Evolutionary conservation across 192 early-diverging fungal species (phyloP), one percentile per base, ranked within the genome.

Genomic region (Coemansia javaensis): DNA sequence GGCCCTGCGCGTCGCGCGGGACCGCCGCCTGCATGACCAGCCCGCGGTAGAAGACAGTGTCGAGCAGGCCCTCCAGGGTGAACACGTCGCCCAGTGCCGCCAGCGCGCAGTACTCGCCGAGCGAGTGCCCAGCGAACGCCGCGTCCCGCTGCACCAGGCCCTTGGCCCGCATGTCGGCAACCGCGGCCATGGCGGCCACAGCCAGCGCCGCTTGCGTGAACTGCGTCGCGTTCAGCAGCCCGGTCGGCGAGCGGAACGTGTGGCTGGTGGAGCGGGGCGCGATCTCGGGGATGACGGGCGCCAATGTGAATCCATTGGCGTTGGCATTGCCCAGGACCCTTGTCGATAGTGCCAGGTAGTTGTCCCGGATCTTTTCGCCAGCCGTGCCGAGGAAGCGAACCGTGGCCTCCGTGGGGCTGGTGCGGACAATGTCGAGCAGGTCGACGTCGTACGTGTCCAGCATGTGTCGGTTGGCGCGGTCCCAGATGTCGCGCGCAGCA

Each of bases 21-120:
- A 94, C 90, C 24, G 91, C 90, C 25, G 84, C 79, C 78, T 97
- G 93, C 93, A 97, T 97, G 13, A 91, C 88, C 83, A 94, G 84
- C 52, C 93, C 93, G 59, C 93, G 86, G 79, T 90, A 94, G 73
- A 97, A 94, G 12, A 85, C 85, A 38, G 93, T 82, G 53, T 97
- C 93, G 33, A 93, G 83, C 7, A 91, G 50, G 15, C 81, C 78
- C 54, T 93, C 87, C 38, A 94, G 74, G 5, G 84, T 77, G 9
- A 97, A 73, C 0, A 93, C 79, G 52, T 87, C 81, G 43, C 81
- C 84, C 35, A 94, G 74, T 13, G 94, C 75, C 3, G 87, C 82
- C 34, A 97, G 70, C 34, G 86, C 90, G 37, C 88, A 85, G 50
- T 91, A 90, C 58, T 97, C 94, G 62, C 94, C 94, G 36, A 97